These are phyloP conservation scores for Ambrosiella cleistominuta DNA, from an alignment of 2,329 filamentous ascomycete genomes.

Conservation along the genomic window DNA sequence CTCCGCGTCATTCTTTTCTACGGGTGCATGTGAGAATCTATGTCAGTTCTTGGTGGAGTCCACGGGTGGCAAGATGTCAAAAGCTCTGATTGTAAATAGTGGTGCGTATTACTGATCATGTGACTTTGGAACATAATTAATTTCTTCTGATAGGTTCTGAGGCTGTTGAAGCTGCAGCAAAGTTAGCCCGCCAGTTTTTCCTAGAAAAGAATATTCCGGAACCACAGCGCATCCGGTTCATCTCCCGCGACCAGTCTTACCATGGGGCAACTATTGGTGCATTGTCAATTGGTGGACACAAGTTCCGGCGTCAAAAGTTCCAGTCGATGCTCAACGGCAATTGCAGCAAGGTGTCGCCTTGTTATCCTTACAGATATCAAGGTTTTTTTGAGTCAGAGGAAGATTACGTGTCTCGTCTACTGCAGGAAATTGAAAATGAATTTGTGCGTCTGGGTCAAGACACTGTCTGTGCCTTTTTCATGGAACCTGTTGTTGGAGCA, in stretches of 20 bases:
- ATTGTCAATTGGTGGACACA: constrained; percentile 45
- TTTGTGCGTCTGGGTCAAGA: constrained; percentile 46
- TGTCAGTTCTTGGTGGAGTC: constrained; percentile 12
- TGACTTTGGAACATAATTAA: background rate
- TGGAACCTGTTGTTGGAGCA: constrained; percentile 57
- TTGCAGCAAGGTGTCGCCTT: constrained; percentile 45
- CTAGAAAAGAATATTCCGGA: constrained; percentile 21
- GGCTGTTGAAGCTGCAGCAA: constrained; percentile 31
- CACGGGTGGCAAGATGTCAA: constrained; percentile 21
- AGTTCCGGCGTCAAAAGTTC: constrained; percentile 41
- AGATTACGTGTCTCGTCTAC: constrained; percentile 42
- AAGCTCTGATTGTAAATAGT: constrained; percentile 21
- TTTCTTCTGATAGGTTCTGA: constrained; percentile 28
- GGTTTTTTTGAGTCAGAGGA: constrained; percentile 32
- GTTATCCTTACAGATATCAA: constrained; percentile 45
- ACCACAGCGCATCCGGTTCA: constrained; percentile 22
- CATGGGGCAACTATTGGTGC: constrained; percentile 42
- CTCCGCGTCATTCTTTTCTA: constrained; percentile 15
- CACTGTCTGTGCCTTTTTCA: constrained; percentile 53
- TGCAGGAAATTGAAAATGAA: constrained; percentile 47
- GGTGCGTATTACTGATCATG: constrained; percentile 16
- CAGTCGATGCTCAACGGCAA: constrained; percentile 40
- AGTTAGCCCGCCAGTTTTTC: constrained; percentile 31
- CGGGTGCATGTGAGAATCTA: background rate
- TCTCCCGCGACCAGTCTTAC: constrained; percentile 27